A percentile compares a stretch with the other conserved stretches of the same genome.
These are phyloP conservation scores for Candida adriatica DNA, from an alignment of 805 yeast species.

Conservation along the genomic window DNA sequence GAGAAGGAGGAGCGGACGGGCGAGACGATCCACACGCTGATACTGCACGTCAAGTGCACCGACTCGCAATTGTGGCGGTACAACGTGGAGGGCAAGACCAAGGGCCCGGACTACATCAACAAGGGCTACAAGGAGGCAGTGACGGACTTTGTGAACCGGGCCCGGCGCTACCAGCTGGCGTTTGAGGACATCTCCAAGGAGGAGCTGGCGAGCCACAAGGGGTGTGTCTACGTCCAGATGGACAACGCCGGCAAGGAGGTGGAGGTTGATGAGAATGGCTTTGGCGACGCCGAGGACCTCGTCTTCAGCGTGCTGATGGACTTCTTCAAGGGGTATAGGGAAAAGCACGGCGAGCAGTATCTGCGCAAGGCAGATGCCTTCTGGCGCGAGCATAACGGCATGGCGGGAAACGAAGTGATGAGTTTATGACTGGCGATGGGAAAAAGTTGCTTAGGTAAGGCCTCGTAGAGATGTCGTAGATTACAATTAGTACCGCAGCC, in stretches of 20 bases:
- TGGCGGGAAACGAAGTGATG: not conserved
- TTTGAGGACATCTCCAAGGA: constrained; percentile 31
- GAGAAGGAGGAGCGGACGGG: constrained; percentile 21
- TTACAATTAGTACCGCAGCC: constrained; percentile 7
- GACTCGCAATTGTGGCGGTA: constrained; percentile 44
- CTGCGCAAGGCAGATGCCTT: constrained; percentile 24
- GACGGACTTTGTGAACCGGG: constrained; percentile 51
- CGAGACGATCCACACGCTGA: constrained; percentile 37
- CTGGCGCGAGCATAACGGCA: constrained; percentile 6
- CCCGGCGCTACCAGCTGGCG: constrained; percentile 40
- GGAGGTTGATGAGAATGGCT: constrained; percentile 20
- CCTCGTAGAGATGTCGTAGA: no score
- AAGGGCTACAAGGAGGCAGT: constrained; percentile 47
- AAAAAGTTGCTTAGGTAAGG: not conserved
- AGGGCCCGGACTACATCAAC: constrained; percentile 52
- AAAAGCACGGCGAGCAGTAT: constrained; percentile 26
- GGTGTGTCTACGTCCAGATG: constrained; percentile 13
- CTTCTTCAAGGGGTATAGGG: constrained; percentile 30
- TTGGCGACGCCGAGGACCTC: constrained; percentile 11
- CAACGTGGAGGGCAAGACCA: constrained; percentile 60
- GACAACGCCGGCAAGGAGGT: constrained; percentile 20
- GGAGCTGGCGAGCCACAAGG: constrained; percentile 22
- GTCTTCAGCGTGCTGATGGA: constrained; percentile 20
- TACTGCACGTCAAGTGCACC: constrained; percentile 56
- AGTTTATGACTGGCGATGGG: not conserved